phyloP scores from a whole-genome alignment of 169 alveolate genomes.

The Toxoplasma gondii region DNA sequence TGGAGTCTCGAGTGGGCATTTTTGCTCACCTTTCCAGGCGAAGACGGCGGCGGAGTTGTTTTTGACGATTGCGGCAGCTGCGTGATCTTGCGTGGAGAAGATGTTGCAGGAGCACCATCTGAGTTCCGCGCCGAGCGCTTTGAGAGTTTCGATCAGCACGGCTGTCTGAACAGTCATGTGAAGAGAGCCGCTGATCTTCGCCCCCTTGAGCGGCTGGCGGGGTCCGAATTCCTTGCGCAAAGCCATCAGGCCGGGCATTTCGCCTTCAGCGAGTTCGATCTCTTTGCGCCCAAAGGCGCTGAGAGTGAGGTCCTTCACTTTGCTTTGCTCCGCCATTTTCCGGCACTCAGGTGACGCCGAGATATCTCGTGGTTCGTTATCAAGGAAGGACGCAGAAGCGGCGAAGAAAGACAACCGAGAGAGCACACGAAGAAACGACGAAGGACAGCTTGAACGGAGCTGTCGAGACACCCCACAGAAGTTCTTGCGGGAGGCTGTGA shows the following conservation, averaged over 20 bases:
- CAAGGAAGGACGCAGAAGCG: background rate
- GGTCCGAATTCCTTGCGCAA: constrained; percentile 90
- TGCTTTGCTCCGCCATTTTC: constrained; percentile 22
- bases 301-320: constrained; percentile 87
- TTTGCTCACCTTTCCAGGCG: constrained; percentile 94
- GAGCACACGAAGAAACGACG: background rate
- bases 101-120: constrained; percentile 99
- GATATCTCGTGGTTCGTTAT: background rate
- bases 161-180: constrained; percentile 98
- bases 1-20: background rate
- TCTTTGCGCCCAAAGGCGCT: constrained; percentile 96
- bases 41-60: constrained; percentile 92
- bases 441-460: no score
- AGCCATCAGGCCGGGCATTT: constrained; percentile 97
- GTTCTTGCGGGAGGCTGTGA: no score
- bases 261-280: constrained; percentile 93
- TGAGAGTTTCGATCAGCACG: constrained; percentile 89
- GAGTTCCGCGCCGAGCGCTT: constrained; percentile 94
- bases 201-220: constrained; percentile 92
- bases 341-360: background rate
- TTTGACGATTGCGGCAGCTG: constrained; percentile 95
- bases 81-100: constrained; percentile 97
- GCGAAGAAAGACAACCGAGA: background rate
- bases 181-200: constrained; percentile 95
- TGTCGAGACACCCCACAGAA: no score